Evolutionary conservation across 2,329 filamentous ascomycete species (phyloP).

Genomic region (Pseudogymnoascus sp.): DNA sequence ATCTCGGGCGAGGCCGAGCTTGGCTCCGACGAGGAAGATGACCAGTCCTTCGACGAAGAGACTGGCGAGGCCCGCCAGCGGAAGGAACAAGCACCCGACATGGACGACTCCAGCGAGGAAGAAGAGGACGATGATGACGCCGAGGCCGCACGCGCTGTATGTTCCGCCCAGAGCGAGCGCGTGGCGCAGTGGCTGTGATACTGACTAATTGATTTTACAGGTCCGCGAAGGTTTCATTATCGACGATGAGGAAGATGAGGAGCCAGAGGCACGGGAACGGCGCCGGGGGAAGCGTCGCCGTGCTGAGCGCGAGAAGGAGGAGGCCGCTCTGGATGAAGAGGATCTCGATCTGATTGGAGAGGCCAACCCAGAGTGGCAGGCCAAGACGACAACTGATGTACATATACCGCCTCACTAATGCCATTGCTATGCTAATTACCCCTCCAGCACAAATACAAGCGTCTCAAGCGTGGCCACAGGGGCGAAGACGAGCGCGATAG

Average conservation of each 20-base stretch:
- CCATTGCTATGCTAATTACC: constrained; percentile 18
- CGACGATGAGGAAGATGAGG: constrained; percentile 74
- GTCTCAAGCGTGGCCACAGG: constrained; percentile 84
- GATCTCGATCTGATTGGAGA: constrained; percentile 93
- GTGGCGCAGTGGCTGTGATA: constrained; percentile 17
- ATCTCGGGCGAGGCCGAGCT: constrained; percentile 81
- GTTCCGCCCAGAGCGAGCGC: constrained; percentile 18
- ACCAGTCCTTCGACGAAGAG: constrained; percentile 75
- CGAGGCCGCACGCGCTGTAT: constrained; percentile 69
- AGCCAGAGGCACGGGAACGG: constrained; percentile 47
- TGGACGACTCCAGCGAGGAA: constrained; percentile 85
- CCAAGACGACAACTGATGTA: constrained; percentile 63
- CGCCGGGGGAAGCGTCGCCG: constrained; percentile 67
- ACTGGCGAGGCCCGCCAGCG: constrained; percentile 50
- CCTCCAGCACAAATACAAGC: constrained; percentile 79
- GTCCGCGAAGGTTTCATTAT: constrained; percentile 93
- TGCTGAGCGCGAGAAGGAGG: constrained; percentile 73
- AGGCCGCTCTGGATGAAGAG: constrained; percentile 82
- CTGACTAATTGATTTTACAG: constrained; percentile 37
- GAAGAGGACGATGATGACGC: constrained; percentile 89
- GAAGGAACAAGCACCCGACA: constrained; percentile 34
- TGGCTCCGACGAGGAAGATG: constrained; percentile 74
- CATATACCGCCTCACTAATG: constrained; percentile 21
- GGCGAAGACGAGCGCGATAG: constrained; percentile 61
- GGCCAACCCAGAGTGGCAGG: constrained; percentile 62